phyloP scores from a whole-genome alignment of 176 grass and related monocot genomes.

The Oryza longistaminata region DNA sequence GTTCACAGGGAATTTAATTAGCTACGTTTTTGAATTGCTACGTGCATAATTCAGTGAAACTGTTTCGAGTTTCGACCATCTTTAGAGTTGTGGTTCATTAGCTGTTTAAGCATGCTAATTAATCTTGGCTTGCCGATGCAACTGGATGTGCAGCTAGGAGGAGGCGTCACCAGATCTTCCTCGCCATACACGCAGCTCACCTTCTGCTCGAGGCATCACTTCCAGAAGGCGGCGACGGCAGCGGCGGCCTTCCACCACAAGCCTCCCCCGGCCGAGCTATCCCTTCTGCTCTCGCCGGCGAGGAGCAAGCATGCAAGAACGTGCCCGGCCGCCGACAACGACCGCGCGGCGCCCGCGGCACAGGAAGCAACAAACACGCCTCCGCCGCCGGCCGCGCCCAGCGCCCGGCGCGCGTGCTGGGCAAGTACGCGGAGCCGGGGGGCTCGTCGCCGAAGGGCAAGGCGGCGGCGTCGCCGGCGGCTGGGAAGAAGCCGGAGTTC shows the following conservation, averaged over 20 bases:
- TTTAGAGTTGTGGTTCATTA: background rate
- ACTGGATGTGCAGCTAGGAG: constrained; percentile 28
- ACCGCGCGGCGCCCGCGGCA: constrained; percentile 27
- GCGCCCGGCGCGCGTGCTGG: constrained; percentile 65
- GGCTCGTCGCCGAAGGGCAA: background rate
- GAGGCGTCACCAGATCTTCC: constrained; percentile 38
- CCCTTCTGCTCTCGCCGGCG: background rate
- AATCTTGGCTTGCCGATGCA: constrained; percentile 3
- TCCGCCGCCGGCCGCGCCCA: background rate
- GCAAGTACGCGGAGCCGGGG: constrained; percentile 73
- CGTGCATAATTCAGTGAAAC: background rate
- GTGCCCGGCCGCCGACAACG: constrained; percentile 48
- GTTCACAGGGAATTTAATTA: background rate
- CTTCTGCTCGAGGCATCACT: constrained; percentile 39
- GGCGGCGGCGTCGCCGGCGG: background rate
- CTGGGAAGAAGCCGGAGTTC: constrained; percentile 51
- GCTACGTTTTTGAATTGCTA: background rate
- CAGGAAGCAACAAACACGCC: constrained; percentile 30
- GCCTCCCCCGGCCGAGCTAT: constrained; percentile 6
- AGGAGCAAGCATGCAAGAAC: constrained; percentile 43
- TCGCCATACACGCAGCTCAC: constrained; percentile 45
- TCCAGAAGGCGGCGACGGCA: constrained; percentile 25
- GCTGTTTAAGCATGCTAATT: background rate
- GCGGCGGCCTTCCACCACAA: constrained; percentile 22
- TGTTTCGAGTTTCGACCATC: background rate